Base-by-base conservation (phyloP, 768 basidiomycete species). In the Mrakia blollopis region DNA sequence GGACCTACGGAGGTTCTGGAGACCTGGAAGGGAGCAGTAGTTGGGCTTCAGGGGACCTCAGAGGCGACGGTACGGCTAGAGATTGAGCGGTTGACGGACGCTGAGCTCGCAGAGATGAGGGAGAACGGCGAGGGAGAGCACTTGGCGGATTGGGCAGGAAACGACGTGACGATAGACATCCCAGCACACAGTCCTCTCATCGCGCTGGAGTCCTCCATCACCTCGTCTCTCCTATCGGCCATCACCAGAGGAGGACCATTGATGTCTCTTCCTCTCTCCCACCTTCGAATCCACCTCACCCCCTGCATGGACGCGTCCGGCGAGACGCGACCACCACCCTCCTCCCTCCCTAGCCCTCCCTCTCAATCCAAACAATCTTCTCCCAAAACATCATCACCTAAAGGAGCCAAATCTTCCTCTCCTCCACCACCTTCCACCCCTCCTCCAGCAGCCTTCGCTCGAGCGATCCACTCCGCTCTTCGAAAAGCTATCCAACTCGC, bases 161-260 rank as follows among this genome's bases (percentile, higher is more conserved):
- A 93, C 83, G 80, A 91, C 47, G 89, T 94, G 14, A 75, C 63
- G n/a, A 73, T 18, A 82, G 92, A 39, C 86, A 86, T 44, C 81
- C 86, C 25, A 87, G 89, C 4, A 88, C 88, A 65, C 84, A 87
- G 6, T 83, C 86, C 71, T 80, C 85, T n/a, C 28, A 71, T 80
- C 75, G 80, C 83, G 67, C 35, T 75, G 37, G 52, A 72, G 2
- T 75, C 77, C 13, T 61, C 79, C 35, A 32, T 75, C 28, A 63
- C 76, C 23, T 72, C 79, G 25, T 50, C 50, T n/a, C 72, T 79
- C 21, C 74, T 84, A 85, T 74, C 78, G 85, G 86, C 3, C 79
- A 85, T 93, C 63, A 88, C 89, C 16, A 88, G 88, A 75, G 93
- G 93, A 14, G 85, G 92, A 2, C 91, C 91, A 0, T 88, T 93